Conservation (phyloP, 495 filamentous ascomycete genomes). For the Neurospora sp. region DNA sequence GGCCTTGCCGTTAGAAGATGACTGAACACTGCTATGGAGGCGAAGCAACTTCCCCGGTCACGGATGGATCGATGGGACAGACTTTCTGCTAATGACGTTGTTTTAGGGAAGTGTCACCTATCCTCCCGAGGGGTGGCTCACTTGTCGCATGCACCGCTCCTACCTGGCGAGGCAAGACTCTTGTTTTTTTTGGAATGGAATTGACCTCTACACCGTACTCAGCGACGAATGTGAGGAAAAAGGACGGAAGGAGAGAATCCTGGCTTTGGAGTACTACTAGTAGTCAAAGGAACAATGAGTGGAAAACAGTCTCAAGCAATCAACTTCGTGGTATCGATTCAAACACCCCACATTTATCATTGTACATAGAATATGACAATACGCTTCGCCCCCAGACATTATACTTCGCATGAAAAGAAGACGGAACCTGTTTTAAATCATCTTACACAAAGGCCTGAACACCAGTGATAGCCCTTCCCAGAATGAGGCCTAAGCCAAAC, state of each 20-base stretch:
- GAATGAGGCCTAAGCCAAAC: conserved; percentile 39
- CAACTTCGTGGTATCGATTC: neutral
- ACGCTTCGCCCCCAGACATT: neutral
- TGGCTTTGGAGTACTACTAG: neutral
- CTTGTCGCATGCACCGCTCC: neutral
- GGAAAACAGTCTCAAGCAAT: neutral
- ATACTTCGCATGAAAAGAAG: neutral
- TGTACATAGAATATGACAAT: neutral
- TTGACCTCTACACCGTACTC: neutral
- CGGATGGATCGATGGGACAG: neutral
- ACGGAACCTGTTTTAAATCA: neutral
- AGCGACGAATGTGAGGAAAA: neutral
- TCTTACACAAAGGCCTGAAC: conserved; percentile 46
- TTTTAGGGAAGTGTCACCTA: neutral
- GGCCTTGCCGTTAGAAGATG: neutral
- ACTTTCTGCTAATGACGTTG: neutral
- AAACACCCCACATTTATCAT: neutral
- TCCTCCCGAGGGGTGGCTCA: neutral
- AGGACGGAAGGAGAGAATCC: neutral
- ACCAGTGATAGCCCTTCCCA: conserved; percentile 53
- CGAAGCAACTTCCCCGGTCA: neutral
- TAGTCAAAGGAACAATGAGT: neutral
- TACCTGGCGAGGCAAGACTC: neutral
- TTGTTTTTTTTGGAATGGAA: neutral
- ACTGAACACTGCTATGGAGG: neutral